Conservation (phyloP, 1,284 basidiomycete genomes). For the Puccinia coronata region DNA sequence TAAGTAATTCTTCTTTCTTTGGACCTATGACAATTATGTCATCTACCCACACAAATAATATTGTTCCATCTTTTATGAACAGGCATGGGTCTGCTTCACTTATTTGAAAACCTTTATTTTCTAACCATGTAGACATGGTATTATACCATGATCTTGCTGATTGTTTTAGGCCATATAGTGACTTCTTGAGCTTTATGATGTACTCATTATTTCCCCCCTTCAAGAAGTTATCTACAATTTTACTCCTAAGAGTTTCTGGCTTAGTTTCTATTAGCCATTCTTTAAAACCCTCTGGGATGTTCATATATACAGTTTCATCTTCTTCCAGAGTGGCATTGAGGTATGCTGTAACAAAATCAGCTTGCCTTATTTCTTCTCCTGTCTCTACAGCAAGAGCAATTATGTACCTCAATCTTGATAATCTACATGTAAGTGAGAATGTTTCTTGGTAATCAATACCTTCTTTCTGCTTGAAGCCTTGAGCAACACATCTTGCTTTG, state of each 20-base stretch:
- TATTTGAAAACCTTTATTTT: constrained; percentile 42
- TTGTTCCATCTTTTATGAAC: constrained; percentile 6
- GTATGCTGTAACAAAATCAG: too few relatives aligned
- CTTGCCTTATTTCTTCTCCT: too few relatives aligned
- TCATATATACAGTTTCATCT: neutral
- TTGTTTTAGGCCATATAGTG: constrained; percentile 49
- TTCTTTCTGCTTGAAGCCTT: too few relatives aligned
- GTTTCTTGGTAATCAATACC: too few relatives aligned
- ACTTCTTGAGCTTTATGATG: too few relatives aligned
- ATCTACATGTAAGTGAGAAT: neutral
- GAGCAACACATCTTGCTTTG: too few relatives aligned
- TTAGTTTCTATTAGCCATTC: neutral
- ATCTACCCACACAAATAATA: too few relatives aligned
- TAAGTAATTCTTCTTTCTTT: too few relatives aligned
- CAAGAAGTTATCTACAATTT: constrained; percentile 9
- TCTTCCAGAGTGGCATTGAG: too few relatives aligned
- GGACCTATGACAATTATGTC: too few relatives aligned
- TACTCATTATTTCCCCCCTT: constrained; percentile 32
- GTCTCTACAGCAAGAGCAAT: too few relatives aligned
- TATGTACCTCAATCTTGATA: neutral
- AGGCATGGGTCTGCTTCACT: constrained; percentile 42
- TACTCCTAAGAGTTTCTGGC: constrained; percentile 5
- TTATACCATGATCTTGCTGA: constrained; percentile 44
- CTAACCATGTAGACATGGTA: constrained; percentile 30
- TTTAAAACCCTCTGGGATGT: constrained; percentile 6